Conservation (phyloP, 2,329 filamentous ascomycete genomes). For the Calonectria pteridis region DNA sequence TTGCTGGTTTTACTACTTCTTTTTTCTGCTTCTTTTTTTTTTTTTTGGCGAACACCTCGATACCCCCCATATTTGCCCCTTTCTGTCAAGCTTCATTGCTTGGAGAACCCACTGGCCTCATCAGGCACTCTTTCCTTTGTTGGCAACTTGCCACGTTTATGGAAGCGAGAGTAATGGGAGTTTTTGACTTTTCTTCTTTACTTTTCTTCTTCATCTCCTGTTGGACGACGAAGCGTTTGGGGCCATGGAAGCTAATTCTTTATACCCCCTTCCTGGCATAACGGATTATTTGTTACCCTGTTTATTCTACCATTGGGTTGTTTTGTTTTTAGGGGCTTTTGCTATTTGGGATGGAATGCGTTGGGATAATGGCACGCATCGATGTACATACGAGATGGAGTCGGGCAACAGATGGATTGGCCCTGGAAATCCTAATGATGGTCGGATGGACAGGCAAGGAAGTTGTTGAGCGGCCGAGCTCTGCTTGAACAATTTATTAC, state of each 20-base stretch:
- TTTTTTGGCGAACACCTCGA: conserved; percentile 40
- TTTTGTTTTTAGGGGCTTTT: conserved; percentile 26
- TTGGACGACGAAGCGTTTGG: conserved; percentile 37
- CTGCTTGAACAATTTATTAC: conserved; percentile 12
- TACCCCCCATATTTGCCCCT: conserved; percentile 31
- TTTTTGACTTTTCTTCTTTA: conserved; percentile 12
- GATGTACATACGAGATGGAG: conserved; percentile 32
- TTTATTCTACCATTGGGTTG: conserved; percentile 26
- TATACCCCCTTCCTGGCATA: conserved; percentile 45
- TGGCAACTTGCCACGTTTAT: conserved; percentile 34
- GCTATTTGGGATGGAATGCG: conserved; percentile 30
- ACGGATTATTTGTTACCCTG: conserved; percentile 30
- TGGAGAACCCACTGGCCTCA: conserved; percentile 42
- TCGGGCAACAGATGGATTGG: neutral
- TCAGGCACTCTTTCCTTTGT: conserved; percentile 39
- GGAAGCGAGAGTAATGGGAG: conserved; percentile 39
- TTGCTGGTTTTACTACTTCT: neutral
- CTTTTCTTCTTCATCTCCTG: conserved; percentile 18
- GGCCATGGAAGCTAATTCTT: conserved; percentile 45
- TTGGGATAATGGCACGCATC: conserved; percentile 15
- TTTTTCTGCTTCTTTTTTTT: conserved; percentile 28
- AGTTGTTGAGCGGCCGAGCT: conserved; percentile 10
- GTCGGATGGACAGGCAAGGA: conserved; percentile 12
- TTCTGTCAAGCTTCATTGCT: conserved; percentile 35
- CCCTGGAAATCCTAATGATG: conserved; percentile 11